Percentiles rank a stretch among this genome's conserved stretches.
phyloP scores from a whole-genome alignment of 176 grass and related monocot genomes.

The Phragmites australis region DNA sequence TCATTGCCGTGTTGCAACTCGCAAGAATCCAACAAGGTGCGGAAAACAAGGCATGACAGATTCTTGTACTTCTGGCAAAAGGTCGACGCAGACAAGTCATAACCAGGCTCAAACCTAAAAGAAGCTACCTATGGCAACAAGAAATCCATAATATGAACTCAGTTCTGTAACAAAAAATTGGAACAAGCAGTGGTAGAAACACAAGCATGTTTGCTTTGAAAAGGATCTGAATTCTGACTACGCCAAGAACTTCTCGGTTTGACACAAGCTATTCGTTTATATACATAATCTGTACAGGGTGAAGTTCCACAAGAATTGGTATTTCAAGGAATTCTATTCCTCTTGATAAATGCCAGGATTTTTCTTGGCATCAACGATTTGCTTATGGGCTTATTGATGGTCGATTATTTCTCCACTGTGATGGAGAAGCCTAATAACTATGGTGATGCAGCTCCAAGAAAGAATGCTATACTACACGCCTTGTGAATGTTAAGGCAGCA shows the following conservation, averaged over 20 bases:
- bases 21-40: conserved; percentile 35
- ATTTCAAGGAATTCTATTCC: conserved; percentile 30
- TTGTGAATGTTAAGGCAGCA: conserved; percentile 24
- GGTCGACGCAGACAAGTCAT: background rate
- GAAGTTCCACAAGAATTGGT: conserved; percentile 33
- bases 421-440: conserved; percentile 25
- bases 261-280: conserved; percentile 31
- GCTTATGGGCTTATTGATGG: conserved; percentile 36
- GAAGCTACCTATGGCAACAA: conserved; percentile 7
- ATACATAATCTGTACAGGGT: conserved; percentile 43
- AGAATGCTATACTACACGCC: conserved; percentile 52
- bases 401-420: conserved; percentile 24
- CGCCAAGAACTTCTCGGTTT: conserved; percentile 6
- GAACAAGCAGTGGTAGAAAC: background rate
- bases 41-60: conserved; percentile 41
- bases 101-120: conserved; percentile 4
- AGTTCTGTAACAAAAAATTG: background rate
- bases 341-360: background rate
- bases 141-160: background rate
- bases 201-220: background rate
- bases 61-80: conserved; percentile 26
- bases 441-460: conserved; percentile 36
- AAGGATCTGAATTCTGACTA: conserved; percentile 8
- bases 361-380: conserved; percentile 6
- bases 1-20: background rate